These are phyloP conservation scores for Cystobasidium ongulense DNA, from an alignment of 768 basidiomycete species.

Conservation along the genomic window DNA sequence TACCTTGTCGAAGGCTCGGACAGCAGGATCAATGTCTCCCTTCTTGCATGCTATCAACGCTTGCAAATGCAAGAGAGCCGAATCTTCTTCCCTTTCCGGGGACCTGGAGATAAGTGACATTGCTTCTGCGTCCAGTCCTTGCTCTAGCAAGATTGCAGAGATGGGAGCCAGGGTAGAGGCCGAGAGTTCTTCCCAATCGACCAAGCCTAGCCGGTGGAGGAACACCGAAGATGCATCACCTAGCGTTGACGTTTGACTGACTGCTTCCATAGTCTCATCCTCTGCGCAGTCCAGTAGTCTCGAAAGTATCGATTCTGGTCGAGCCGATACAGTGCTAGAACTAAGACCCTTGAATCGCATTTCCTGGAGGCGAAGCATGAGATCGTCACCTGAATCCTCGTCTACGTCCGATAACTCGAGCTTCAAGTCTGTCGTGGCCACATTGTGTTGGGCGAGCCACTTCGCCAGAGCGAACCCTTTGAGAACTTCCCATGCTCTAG, in stretches of 20 bases:
- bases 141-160: not conserved
- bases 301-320: not conserved
- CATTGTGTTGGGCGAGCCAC: slow-evolving; percentile 1
- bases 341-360: not conserved
- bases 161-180: not conserved
- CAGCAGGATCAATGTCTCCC: not conserved
- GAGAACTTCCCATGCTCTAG: not conserved
- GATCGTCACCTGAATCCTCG: not conserved
- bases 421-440: slow-evolving; percentile 1
- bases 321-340: not conserved
- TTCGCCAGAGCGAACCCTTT: not conserved
- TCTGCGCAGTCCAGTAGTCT: not conserved
- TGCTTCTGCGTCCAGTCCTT: not conserved
- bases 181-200: not conserved
- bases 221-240: not conserved
- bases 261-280: not conserved
- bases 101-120: not conserved
- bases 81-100: slow-evolving; percentile 18
- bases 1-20: not conserved
- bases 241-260: not conserved
- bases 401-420: not conserved
- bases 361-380: not conserved
- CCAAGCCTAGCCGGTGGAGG: not conserved
- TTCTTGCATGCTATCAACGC: not conserved
- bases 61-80: slow-evolving; percentile 10